A percentile compares a stretch with the other conserved stretches of the same genome.
Conservation (phyloP, 2,329 filamentous ascomycete genomes). For the Verticillium tricorpus region DNA sequence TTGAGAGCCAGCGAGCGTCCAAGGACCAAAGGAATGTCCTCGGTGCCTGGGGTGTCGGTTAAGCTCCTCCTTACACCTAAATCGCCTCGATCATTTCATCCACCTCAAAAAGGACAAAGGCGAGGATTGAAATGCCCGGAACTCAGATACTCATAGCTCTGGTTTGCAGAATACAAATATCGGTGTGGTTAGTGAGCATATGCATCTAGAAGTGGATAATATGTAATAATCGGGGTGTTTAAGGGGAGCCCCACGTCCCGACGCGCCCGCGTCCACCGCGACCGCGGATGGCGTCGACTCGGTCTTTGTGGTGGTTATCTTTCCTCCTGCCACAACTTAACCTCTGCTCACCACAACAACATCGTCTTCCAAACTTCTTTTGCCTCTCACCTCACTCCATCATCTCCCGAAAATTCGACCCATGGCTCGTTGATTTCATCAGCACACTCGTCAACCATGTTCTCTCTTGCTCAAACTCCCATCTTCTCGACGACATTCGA, state of each 20-base stretch:
- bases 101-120: too few species aligned
- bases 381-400: background rate
- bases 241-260: slow-evolving; percentile 22
- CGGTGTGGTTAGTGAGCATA: background rate
- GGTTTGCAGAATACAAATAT: too few species aligned
- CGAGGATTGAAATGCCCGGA: too few species aligned
- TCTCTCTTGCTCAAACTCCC: slow-evolving; percentile 37
- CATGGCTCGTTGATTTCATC: background rate
- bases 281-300: slow-evolving; percentile 5
- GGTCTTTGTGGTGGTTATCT: slow-evolving; percentile 1
- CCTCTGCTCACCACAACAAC: background rate
- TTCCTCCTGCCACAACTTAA: background rate
- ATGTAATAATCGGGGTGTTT: background rate
- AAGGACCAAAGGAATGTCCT: slow-evolving; percentile 5
- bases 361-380: background rate
- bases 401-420: background rate
- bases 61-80: background rate
- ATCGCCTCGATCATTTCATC: too few species aligned
- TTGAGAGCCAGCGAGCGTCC: slow-evolving; percentile 11
- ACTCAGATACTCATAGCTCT: too few species aligned
- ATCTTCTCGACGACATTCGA: slow-evolving; percentile 27
- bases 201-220: too few species aligned
- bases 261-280: slow-evolving; percentile 22
- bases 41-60: slow-evolving; percentile 9
- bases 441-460: slow-evolving; percentile 23